Evolutionary conservation across 2,329 filamentous ascomycete species (phyloP).

Genomic region (Phyllosticta citriasiana): DNA sequence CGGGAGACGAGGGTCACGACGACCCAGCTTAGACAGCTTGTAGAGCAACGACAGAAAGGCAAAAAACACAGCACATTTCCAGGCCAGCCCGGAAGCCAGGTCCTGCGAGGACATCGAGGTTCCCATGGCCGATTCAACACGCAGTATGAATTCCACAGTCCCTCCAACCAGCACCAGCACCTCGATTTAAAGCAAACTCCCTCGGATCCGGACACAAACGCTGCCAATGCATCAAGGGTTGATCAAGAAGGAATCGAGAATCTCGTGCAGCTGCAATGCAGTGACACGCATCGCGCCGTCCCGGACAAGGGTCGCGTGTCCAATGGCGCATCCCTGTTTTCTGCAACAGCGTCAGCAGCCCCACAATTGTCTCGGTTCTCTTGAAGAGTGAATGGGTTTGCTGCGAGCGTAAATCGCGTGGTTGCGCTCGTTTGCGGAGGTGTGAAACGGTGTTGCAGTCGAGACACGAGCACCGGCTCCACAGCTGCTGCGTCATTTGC

Average conservation of each 20-base stretch:
- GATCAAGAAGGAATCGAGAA: too few relatives aligned
- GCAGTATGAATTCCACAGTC: too few relatives aligned
- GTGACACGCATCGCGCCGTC: neutral
- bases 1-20: neutral
- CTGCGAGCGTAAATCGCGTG: too few relatives aligned
- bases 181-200: too few relatives aligned
- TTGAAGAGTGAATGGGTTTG: neutral
- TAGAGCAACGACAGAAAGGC: neutral
- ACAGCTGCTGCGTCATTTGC: neutral
- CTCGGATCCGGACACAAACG: too few relatives aligned
- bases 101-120: neutral
- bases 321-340: neutral
- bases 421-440: neutral
- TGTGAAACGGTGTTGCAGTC: neutral
- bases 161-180: too few relatives aligned
- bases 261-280: neutral
- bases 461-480: neutral
- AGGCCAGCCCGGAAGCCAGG: neutral
- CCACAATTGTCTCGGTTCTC: neutral
- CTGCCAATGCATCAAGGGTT: too few relatives aligned
- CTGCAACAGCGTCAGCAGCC: neutral
- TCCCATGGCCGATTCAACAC: neutral
- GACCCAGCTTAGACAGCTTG: neutral
- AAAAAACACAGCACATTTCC: neutral
- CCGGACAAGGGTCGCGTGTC: neutral